Conservation (phyloP, 169 alveolate genomes). For the Cryptosporidium viatorum region DNA sequence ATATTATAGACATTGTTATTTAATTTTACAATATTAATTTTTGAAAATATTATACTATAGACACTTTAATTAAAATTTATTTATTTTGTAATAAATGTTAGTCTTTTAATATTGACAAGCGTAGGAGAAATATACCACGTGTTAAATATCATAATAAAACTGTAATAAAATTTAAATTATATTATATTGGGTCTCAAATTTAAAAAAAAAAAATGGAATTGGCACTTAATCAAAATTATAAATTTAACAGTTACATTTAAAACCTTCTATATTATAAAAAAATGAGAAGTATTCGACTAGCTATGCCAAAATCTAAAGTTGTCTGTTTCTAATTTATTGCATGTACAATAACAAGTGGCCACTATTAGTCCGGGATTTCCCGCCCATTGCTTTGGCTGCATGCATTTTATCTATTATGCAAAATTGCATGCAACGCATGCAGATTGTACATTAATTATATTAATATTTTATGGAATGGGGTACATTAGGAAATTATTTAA, state of each 20-base stretch:
- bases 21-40: not conserved
- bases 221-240: no score
- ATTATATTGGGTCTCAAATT: no score
- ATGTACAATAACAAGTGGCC: not conserved
- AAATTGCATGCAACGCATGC: constrained; percentile 9
- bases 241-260: no score
- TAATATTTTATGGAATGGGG: not conserved
- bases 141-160: no score
- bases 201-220: no score
- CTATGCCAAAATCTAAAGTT: not conserved
- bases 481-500: not conserved
- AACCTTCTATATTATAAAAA: no score
- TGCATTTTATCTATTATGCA: not conserved
- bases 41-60: no score
- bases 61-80: no score
- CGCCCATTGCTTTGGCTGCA: constrained; percentile 3
- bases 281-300: not conserved
- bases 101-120: no score
- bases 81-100: not conserved
- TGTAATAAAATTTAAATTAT: no score
- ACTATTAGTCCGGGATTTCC: constrained; percentile 5
- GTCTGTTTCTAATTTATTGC: not conserved
- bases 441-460: not conserved
- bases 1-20: not conserved
- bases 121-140: no score